Conservation (phyloP, 1,284 basidiomycete species). For the Somion occarium region DNA sequence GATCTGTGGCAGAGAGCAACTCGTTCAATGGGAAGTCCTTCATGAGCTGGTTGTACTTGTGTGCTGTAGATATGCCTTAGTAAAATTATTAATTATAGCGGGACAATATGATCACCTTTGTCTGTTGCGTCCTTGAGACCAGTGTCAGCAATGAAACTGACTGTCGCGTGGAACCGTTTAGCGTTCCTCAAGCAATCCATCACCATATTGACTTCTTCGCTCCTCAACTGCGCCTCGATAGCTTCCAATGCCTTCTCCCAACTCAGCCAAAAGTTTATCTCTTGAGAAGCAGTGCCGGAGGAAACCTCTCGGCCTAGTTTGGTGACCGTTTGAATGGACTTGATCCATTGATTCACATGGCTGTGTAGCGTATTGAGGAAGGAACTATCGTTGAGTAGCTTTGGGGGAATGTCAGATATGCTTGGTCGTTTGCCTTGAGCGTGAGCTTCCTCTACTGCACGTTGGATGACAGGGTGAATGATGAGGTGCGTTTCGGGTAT, state of each 20-base stretch:
- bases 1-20: slow-evolving; percentile 91
- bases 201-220: slow-evolving; percentile 91
- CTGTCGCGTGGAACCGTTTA: slow-evolving; percentile 95
- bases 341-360: slow-evolving; percentile 98
- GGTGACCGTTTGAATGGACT: slow-evolving; percentile 95
- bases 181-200: slow-evolving; percentile 95
- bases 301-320: slow-evolving; percentile 92
- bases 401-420: slow-evolving; percentile 72
- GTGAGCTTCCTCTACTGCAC: slow-evolving; percentile 80
- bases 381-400: slow-evolving; percentile 77
- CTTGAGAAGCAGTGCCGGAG: slow-evolving; percentile 94
- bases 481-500: slow-evolving; percentile 95
- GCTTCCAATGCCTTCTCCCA: slow-evolving; percentile 91
- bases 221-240: slow-evolving; percentile 88
- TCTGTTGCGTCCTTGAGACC: slow-evolving; percentile 93
- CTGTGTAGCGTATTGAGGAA: slow-evolving; percentile 94
- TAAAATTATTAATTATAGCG: not conserved
- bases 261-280: slow-evolving; percentile 98
- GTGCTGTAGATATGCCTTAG: slow-evolving; percentile 46
- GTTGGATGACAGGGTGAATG: slow-evolving; percentile 87
- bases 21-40: slow-evolving; percentile 98
- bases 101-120: slow-evolving; percentile 47
- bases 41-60: slow-evolving; percentile 98
- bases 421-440: slow-evolving; percentile 56
- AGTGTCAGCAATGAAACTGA: slow-evolving; percentile 97